A percentile compares a stretch with the other conserved stretches of the same genome.
Conservation (phyloP, 371 early-diverging fungal species). For the Rhizopus sp. region DNA sequence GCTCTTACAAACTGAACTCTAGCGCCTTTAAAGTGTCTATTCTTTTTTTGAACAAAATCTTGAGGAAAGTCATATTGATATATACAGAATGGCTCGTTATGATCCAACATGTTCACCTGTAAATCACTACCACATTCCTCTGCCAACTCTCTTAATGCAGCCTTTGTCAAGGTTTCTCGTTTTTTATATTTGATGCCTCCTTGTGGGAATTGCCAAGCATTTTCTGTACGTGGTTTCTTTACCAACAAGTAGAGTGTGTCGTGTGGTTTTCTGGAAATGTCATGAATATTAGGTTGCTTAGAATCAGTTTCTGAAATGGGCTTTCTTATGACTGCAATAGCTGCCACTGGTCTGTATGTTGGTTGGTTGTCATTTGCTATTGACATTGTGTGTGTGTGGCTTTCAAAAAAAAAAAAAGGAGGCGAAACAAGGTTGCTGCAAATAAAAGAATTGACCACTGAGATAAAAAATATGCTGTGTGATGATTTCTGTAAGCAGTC, state of each 20-base stretch:
- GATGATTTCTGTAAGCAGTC: too few relatives aligned
- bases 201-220: conserved; percentile 81
- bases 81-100: conserved; percentile 65
- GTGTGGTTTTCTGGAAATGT: conserved; percentile 15
- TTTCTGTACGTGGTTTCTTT: conserved; percentile 58
- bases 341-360: conserved; percentile 24
- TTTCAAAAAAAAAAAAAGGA: conserved; percentile 1
- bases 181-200: conserved; percentile 53
- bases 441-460: too few relatives aligned
- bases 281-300: conserved; percentile 16
- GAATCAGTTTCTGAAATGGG: not conserved
- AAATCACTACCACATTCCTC: conserved; percentile 75
- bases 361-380: not conserved
- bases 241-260: conserved; percentile 72
- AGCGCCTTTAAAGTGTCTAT: conserved; percentile 26
- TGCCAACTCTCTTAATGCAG: conserved; percentile 68
- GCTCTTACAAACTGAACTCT: conserved; percentile 35
- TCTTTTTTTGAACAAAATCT: conserved; percentile 23
- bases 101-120: conserved; percentile 75
- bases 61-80: conserved; percentile 55
- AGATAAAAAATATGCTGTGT: too few relatives aligned
- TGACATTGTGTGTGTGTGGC: not conserved
- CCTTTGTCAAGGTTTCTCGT: conserved; percentile 70
- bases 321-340: conserved; percentile 17
- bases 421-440: too few relatives aligned